Conservation (phyloP, 1,139 yeast genomes). For the Trichomonascaceae sp. region DNA sequence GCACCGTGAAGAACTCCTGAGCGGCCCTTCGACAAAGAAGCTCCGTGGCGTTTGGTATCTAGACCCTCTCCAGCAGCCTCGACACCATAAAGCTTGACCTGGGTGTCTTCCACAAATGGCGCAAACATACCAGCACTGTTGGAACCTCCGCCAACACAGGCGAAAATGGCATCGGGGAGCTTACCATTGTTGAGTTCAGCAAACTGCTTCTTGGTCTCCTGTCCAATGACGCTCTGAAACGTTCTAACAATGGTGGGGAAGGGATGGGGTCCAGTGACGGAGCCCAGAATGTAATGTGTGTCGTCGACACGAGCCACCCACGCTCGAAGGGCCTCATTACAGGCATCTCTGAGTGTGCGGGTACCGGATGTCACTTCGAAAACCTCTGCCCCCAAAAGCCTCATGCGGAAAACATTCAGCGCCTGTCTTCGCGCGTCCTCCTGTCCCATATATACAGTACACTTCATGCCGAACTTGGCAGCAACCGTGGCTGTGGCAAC, state of each 20-base stretch:
- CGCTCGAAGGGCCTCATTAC: conserved; percentile 88
- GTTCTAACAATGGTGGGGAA: conserved; percentile 96
- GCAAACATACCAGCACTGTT: conserved; percentile 93
- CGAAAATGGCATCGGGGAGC: conserved; percentile 86
- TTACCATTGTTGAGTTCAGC: conserved; percentile 62
- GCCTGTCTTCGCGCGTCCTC: conserved; percentile 99
- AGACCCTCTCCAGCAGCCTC: conserved; percentile 99
- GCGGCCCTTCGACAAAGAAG: conserved; percentile 81
- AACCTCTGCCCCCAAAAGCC: conserved; percentile 90
- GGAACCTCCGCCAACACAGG: conserved; percentile 99
- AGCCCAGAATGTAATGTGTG: conserved; percentile 92
- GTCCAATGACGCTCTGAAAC: conserved; percentile 94
- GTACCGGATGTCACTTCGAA: conserved; percentile 92
- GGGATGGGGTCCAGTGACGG: conserved; percentile 99
- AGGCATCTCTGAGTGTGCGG: conserved; percentile 90
- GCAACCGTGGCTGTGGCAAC: conserved; percentile 99
- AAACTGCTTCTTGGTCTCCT: conserved; percentile 88
- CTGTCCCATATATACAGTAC: conserved; percentile 98
- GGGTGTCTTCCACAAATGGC: conserved; percentile 72
- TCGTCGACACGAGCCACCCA: conserved; percentile 84
- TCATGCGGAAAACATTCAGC: conserved; percentile 92
- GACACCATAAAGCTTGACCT: conserved; percentile 77
- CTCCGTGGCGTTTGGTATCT: conserved; percentile 77
- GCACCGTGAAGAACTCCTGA: conserved; percentile 99
- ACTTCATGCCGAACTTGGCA: conserved; percentile 91